Evolutionary conservation across 2,329 filamentous ascomycete genomes (phyloP), one percentile per base, ranked within the genome.

Genomic region (Celoporthe dispersa): DNA sequence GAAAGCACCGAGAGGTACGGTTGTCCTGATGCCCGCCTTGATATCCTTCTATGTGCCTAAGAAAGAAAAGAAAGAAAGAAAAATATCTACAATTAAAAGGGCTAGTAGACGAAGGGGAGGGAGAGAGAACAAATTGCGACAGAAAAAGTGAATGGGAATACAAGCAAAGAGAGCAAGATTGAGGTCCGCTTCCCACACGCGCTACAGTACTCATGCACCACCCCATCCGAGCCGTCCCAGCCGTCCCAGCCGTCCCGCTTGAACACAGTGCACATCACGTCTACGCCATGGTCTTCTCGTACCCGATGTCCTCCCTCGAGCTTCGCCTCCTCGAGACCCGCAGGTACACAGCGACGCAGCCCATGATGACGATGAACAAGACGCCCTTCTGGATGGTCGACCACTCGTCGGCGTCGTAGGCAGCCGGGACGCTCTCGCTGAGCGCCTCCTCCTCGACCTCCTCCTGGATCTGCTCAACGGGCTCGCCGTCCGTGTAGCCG

Each of bases 311-410:
- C 53, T 78, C 78, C 9, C 74, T 68, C 48, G 53, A 74, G 62
- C 73, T 73, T 73, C 76, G 80, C 74, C 76, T 79, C 72, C 75
- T 80, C 66, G 79, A 80, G 70, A 83, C 72, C 71, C 83, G 82
- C 67, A 87, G 65, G 77, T 83, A 86, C 61, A 81, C 74, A 35
- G 77, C 82, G 64, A 88, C 76, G 65, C 80, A 83, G 35, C 78
- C 81, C 53, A 86, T 73, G 69, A 89, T 81, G 64, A 86, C 79
- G 59, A 79, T 80, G 73, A 88, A 84, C 65, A 88, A 76, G 63
- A 85, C 76, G n/a, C 80, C 81, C 80, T 87, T 88, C 74, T 85
- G 82, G 71, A 85, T 44, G 72, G 84, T 74, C 31, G 81, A 82
- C 80, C 79, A 85, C 41, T 79, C 81, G 61, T 78, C 80, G 31